Evolutionary conservation across 2,329 filamentous ascomycete genomes (phyloP), one percentile per base, ranked within the genome.

Genomic region (Fusarium pilosicola): DNA sequence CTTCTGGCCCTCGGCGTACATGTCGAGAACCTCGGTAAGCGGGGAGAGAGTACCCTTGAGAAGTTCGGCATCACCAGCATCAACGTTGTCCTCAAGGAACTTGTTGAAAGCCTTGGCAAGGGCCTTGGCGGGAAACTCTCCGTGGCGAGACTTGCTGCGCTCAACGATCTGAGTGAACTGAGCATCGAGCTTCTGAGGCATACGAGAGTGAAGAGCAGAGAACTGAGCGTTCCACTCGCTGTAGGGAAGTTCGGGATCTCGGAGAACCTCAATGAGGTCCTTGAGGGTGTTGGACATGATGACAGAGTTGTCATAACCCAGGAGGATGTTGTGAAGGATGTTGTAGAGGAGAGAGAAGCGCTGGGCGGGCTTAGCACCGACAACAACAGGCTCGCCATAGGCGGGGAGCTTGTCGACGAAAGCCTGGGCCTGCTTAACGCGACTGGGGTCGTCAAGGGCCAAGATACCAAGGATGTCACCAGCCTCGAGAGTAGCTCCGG

Each of bases 401-500:
- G 94, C 90, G 62, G 96, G 96, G 34, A 99, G 91, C 81, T 97
- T 94, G 59, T 94, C 96, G 51, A 96, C 88, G 88, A 97, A 99
- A 49, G 95, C 93, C 84, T 97, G 93, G 1, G 96, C 96, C 80
- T 97, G 95, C 89, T 99, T 98, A 80, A 99, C 95, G 78, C 95
- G 94, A 77, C 93, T 94, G 8, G 96, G 96, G 82, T 99, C 96
- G 80, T 99, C 96, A 41, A 99, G 88, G 71, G 96, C 93, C 32
- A 99, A 89, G 74, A 99, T 98, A 86, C 95, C 96, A n/a, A 99
- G 90, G 69, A 99, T 98, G 81, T 99, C 96, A 83, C 96, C 96
- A 81, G 96, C 96, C 83, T 98, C 95, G 54, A 99, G 93, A 24
- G 95, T 97, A n/a, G 96, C 94, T 82, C 96, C 96, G 72, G 96